Evolutionary conservation across 2,329 filamentous ascomycete genomes (phyloP), one percentile per base, ranked within the genome.

Genomic region (Balansia obtecta): DNA sequence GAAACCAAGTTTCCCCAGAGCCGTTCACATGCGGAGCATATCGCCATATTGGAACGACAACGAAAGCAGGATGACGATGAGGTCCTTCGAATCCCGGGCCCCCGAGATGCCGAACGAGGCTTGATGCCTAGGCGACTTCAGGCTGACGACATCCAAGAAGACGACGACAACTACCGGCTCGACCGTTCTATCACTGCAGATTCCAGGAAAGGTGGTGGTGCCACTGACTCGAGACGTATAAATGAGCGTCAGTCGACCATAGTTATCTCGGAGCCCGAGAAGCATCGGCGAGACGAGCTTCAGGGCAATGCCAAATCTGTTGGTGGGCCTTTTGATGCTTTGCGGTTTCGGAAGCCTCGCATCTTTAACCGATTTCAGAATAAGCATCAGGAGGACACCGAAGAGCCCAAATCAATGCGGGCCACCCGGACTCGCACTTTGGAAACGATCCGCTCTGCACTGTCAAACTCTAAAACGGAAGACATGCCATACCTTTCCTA

Each of bases 401-500:
- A 66, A 34, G 60, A 56, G 11, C 33, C 52, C 30, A 58, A 55
- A 18, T 53, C 53, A 4, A 51, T 54, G 15, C 62, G 55, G 45
- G 64, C 55, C 16, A 59, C 57, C 32, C 58, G 68, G 27, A 63
- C 75, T 2, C 71, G 71, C 41, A 85, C 82, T 0, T 67, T 82
- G 22, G 76, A 71, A 45, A 82, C 71, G 51, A 73, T 90, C 56
- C 74, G 75, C 52, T 75, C 72, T 0, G 77, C 68, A 9, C 68
- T 76, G 50, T 76, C 76, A 13, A 72, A 79, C 22, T 76, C 77
- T 41, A 73, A 74, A 53, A 63, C 67, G n/a, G 69, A 69, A 2
- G 74, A 81, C 33, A 86, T 88, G 71, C 93, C 93, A 0, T 98
- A 98, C 65, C 77, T 98, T 48, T 96, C 88, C 65, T 97, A 88